Conservation (phyloP, 2,329 filamentous ascomycete genomes). For the Zarea fungicola region DNA sequence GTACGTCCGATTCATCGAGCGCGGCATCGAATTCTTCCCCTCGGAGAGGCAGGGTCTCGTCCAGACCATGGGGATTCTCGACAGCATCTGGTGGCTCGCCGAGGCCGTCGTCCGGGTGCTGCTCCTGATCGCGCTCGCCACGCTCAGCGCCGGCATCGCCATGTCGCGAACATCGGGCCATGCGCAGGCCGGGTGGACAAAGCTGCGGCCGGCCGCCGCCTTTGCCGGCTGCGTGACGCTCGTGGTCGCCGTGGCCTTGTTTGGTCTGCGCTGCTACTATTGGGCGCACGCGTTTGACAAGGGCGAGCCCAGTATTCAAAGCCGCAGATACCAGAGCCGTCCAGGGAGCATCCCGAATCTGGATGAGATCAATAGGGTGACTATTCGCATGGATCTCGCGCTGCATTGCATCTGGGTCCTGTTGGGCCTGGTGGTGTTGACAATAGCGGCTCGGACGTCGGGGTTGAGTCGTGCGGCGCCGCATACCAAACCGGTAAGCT, state of each 20-base stretch:
- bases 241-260: not conserved
- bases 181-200: not conserved
- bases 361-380: not conserved
- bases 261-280: conserved; percentile 6
- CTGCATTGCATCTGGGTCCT: conserved; percentile 9
- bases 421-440: not conserved
- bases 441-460: conserved; percentile 2
- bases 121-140: not conserved
- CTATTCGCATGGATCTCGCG: conserved; percentile 3
- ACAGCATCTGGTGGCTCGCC: conserved; percentile 3
- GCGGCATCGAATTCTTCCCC: conserved; percentile 6
- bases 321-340: not conserved
- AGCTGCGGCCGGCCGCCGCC: not conserved
- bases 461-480: not conserved
- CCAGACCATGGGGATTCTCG: conserved; percentile 5
- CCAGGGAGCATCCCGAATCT: not conserved
- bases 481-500: conserved; percentile 7
- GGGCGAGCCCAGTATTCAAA: too few species aligned
- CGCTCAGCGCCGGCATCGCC: conserved; percentile 4
- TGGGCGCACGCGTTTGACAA: conserved; percentile 6
- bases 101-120: conserved; percentile 4
- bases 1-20: conserved; percentile 9
- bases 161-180: not conserved
- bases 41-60: not conserved
- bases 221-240: not conserved